A percentile compares a stretch with the other conserved stretches of the same genome.
These are phyloP conservation scores for Corymbia citriodora DNA, from an alignment of 441 rosid species.

Conservation along the genomic window DNA sequence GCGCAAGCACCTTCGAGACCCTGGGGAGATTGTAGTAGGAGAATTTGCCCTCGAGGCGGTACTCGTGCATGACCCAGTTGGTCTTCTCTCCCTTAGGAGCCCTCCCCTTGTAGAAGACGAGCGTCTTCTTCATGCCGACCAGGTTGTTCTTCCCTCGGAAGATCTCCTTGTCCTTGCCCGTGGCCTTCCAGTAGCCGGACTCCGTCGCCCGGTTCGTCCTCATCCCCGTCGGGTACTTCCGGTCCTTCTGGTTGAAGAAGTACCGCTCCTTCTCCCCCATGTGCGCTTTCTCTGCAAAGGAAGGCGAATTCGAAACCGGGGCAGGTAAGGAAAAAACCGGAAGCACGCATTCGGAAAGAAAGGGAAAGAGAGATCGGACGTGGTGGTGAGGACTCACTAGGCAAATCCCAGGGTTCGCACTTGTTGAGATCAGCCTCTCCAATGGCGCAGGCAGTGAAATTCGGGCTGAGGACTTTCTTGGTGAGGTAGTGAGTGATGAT, in stretches of 20 bases:
- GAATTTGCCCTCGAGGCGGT: slow-evolving; percentile 7
- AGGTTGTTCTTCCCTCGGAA: not conserved
- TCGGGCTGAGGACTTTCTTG: not conserved
- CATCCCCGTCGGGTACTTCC: slow-evolving; percentile 17
- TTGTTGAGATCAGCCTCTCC: slow-evolving; percentile 12
- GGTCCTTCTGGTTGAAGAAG: slow-evolving; percentile 11
- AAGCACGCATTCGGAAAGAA: not conserved
- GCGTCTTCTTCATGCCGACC: slow-evolving; percentile 18
- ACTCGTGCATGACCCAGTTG: slow-evolving; percentile 19
- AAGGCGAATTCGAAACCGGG: not conserved
- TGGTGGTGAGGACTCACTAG: not conserved
- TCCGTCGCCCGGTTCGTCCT: slow-evolving; percentile 14
- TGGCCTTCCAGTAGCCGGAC: slow-evolving; percentile 15
- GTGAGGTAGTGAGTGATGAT: slow-evolving; percentile 18
- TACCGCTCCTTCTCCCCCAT: slow-evolving; percentile 20
- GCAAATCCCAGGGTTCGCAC: slow-evolving; percentile 16
- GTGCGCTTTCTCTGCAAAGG: not conserved
- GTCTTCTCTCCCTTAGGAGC: slow-evolving; percentile 14
- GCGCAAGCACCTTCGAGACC: not conserved
- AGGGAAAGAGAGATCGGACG: not conserved
- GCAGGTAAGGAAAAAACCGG: too few relatives aligned
- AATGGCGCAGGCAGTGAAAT: slow-evolving; percentile 1
- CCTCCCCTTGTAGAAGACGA: slow-evolving; percentile 9
- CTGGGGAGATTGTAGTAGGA: not conserved
- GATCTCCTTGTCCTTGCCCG: slow-evolving; percentile 20